Percentiles rank a stretch among this genome's conserved stretches.
phyloP scores from a whole-genome alignment of 176 grass and related monocot genomes.

The Avena insularis region DNA sequence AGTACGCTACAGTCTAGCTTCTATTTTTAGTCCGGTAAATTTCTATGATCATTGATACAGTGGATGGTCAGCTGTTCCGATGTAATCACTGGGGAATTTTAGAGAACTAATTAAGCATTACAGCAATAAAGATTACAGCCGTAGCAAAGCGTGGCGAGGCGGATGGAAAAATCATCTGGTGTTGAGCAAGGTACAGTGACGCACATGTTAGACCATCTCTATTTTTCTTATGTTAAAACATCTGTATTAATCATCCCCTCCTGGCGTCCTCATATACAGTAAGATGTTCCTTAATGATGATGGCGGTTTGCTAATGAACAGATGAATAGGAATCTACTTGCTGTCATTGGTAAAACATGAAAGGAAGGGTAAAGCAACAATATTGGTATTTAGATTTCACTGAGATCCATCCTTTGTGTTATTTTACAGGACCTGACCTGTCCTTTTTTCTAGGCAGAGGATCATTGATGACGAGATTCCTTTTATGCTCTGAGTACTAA shows the following conservation, averaged over 20 bases:
- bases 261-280: background rate
- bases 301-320: too few relatives aligned
- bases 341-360: too few relatives aligned
- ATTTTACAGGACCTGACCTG: too few relatives aligned
- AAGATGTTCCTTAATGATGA: background rate
- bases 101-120: background rate
- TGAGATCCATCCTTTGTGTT: too few relatives aligned
- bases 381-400: too few relatives aligned
- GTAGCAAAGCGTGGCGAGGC: background rate
- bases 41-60: background rate
- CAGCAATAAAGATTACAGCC: background rate
- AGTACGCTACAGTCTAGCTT: background rate
- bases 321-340: too few relatives aligned
- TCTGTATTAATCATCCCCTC: background rate
- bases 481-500: too few relatives aligned
- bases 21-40: background rate
- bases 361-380: too few relatives aligned
- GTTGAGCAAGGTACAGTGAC: background rate
- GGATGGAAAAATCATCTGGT: background rate
- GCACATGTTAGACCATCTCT: too few relatives aligned
- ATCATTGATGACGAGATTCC: too few relatives aligned
- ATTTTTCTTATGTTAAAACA: too few relatives aligned
- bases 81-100: background rate
- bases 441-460: too few relatives aligned
- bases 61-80: background rate